Percentiles rank a stretch among this genome's conserved stretches.
Conservation (phyloP, 2,329 filamentous ascomycete genomes). For the Aspergillus sclerotialis region DNA sequence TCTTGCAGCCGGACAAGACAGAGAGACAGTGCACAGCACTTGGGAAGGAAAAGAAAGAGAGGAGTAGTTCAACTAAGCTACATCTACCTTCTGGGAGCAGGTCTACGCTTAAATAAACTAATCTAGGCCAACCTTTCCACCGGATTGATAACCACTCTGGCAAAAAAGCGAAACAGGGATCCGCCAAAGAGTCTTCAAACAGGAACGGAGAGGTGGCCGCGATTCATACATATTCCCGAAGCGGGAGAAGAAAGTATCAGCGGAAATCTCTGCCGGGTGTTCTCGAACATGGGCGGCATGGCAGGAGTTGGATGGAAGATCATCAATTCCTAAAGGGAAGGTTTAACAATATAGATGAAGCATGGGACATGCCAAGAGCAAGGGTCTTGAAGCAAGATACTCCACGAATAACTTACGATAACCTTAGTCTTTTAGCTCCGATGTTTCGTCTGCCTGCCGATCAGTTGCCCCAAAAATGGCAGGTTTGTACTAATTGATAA, state of each 20-base stretch:
- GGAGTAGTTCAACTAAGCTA: background rate
- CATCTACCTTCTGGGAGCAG: background rate
- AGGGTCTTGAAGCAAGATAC: background rate
- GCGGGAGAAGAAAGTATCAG: background rate
- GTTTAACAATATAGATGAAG: background rate
- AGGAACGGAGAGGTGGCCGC: background rate
- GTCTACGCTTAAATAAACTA: background rate
- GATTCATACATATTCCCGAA: background rate
- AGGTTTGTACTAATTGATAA: too few relatives aligned
- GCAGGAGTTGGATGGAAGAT: background rate
- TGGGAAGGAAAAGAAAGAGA: constrained; percentile 8
- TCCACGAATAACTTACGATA: background rate
- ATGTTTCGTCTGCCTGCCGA: background rate
- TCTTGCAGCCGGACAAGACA: constrained; percentile 2
- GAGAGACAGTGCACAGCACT: constrained; percentile 21
- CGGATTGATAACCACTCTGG: background rate
- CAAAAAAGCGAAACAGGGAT: background rate
- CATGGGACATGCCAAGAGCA: background rate
- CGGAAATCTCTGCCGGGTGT: background rate
- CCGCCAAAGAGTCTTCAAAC: background rate
- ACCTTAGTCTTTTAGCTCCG: background rate
- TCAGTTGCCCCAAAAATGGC: background rate
- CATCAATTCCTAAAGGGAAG: background rate
- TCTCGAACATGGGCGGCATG: background rate
- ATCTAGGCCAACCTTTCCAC: background rate